Conservation (phyloP, 208 protist species). For the Acanthamoeba sp. region DNA sequence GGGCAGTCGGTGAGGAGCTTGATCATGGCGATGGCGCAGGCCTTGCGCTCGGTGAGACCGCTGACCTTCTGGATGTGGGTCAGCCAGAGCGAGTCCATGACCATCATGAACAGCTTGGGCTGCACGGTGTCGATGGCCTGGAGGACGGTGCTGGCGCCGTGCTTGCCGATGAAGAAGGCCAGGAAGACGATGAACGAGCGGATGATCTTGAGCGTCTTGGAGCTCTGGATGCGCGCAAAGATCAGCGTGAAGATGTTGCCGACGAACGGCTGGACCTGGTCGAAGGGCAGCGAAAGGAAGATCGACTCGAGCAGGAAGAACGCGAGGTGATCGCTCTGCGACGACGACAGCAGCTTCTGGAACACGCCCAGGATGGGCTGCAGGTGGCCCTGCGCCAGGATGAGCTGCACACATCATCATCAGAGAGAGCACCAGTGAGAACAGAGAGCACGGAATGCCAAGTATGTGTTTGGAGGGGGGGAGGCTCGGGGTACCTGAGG, state of each 20-base stretch:
- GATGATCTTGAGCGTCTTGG: conserved; percentile 60
- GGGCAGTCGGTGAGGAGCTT: conserved; percentile 74
- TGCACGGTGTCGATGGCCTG: conserved; percentile 59
- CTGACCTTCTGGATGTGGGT: conserved; percentile 71
- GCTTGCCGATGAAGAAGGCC: conserved; percentile 68
- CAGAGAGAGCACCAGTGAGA: neutral
- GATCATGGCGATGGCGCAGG: conserved; percentile 69
- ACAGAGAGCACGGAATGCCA: neutral
- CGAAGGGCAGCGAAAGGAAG: conserved; percentile 52
- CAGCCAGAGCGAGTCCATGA: conserved; percentile 65
- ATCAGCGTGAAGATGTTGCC: conserved; percentile 20
- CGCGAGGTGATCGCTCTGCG: conserved; percentile 53
- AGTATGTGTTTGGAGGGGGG: neutral
- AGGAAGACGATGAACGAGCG: conserved; percentile 72
- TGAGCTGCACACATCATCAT: conserved; percentile 28
- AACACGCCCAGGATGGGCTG: conserved; percentile 64
- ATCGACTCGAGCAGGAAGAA: conserved; percentile 64
- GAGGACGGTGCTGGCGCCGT: conserved; percentile 54
- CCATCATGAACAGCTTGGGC: conserved; percentile 56
- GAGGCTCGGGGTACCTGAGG: neutral
- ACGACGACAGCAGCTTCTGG: conserved; percentile 64
- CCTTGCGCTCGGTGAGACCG: conserved; percentile 69
- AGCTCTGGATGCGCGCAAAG: conserved; percentile 43
- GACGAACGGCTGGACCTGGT: conserved; percentile 63
- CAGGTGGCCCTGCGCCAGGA: conserved; percentile 36